Evolutionary conservation across 2,329 filamentous ascomycete species (phyloP), one percentile per base, ranked within the genome.

Genomic region (Coniochaeta pulveracea): DNA sequence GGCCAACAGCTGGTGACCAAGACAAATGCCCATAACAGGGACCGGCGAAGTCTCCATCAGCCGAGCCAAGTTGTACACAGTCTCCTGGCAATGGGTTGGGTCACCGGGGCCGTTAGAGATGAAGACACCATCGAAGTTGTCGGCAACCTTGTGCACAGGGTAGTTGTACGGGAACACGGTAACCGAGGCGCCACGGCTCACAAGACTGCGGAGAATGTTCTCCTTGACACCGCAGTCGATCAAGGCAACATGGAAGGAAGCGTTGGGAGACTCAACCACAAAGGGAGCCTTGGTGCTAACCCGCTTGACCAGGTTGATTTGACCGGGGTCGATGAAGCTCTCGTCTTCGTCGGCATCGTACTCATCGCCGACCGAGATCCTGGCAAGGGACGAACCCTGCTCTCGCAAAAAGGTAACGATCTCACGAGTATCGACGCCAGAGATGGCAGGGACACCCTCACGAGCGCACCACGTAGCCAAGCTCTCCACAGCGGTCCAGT

Each of bases 211-310:
- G 39, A 98, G 78, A 50, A 98, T 98, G 68, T 98, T 98, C 74
- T 98, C 91, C 75, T 98, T 98, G 47, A 96, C 91, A 67, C 91
- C 91, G 52, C 91, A 98, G 63, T 98, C 91, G 54, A 98, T 81
- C 46, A 98, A 72, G 38, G 89, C 91, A 47, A 98, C 76, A 63
- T 98, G 91, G 56, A 85, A 80, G 50, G 81, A 76, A 42, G 89
- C 85, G 45, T 80, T 74, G 19, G 78, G 74, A 33, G 88, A 86
- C 56, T 84, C 81, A 44, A 96, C 82, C 50, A 96, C 85, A 68
- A 96, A 98, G 26, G 91, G 91, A 43, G 88, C 84, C 69, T 98
- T 98, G 60, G 91, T 98, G 69, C 84, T 94, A 47, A 98, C 91
- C 50, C 84, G 84, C 60, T 85, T 85, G 48, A 96, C 91, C 43